Evolutionary conservation across 2,329 filamentous ascomycete genomes (phyloP).

Genomic region (Triangularia setosa): DNA sequence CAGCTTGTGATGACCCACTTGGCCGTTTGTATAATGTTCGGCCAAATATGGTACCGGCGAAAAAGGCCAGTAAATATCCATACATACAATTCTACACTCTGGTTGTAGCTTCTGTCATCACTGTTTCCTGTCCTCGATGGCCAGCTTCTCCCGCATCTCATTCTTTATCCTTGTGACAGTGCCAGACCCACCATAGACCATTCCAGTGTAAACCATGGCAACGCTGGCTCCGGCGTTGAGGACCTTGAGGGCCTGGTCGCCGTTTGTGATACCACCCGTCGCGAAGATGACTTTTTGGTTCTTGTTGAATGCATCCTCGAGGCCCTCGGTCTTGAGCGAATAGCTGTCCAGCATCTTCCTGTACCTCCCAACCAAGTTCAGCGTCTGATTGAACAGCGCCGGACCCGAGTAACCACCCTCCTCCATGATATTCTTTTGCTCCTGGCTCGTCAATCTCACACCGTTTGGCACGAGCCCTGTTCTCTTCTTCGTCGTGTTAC

Average conservation of each 20-base stretch:
- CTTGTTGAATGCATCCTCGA: slow-evolving; percentile 19
- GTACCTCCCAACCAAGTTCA: slow-evolving; percentile 76
- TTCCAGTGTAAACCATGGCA: slow-evolving; percentile 83
- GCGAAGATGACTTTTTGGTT: slow-evolving; percentile 82
- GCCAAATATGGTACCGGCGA: background rate
- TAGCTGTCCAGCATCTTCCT: slow-evolving; percentile 60
- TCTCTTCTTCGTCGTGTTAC: slow-evolving; percentile 89
- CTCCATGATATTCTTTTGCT: slow-evolving; percentile 67
- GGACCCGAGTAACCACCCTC: slow-evolving; percentile 89
- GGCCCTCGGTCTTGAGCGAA: slow-evolving; percentile 33
- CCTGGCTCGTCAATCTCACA: slow-evolving; percentile 59
- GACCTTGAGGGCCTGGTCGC: slow-evolving; percentile 74
- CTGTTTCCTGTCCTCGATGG: slow-evolving; percentile 13
- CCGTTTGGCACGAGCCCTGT: slow-evolving; percentile 66
- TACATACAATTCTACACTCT: background rate
- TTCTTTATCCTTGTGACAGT: slow-evolving; percentile 62
- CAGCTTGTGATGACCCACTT: background rate
- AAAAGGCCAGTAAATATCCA: background rate
- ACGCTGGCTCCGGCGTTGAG: slow-evolving; percentile 86
- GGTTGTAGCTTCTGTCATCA: background rate
- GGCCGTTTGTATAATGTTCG: background rate
- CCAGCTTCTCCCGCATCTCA: slow-evolving; percentile 49
- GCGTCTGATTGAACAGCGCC: slow-evolving; percentile 76
- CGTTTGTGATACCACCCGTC: slow-evolving; percentile 87
- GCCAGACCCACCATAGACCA: slow-evolving; percentile 62